Conservation (phyloP, 352 stramenopile species). For the Phytophthora pluvialis region DNA sequence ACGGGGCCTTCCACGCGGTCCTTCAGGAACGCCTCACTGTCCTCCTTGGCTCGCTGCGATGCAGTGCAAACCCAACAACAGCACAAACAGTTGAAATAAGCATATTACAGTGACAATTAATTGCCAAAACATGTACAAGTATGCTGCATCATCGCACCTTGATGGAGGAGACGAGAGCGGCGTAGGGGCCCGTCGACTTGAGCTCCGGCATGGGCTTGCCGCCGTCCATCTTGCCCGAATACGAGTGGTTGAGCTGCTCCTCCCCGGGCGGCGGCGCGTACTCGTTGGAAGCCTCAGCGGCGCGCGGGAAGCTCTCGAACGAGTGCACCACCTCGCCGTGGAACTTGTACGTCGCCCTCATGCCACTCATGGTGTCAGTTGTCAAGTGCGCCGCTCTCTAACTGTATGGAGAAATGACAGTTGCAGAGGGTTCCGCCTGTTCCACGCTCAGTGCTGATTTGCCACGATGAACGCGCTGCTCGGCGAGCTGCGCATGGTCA, state of each 20-base stretch:
- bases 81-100: not conserved
- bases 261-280: conserved; percentile 44
- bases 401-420: not conserved
- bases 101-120: not conserved
- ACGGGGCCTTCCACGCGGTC: conserved; percentile 84
- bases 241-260: conserved; percentile 73
- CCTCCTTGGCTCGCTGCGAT: conserved; percentile 71
- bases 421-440: not conserved
- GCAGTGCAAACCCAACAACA: not conserved
- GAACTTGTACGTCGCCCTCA: conserved; percentile 74
- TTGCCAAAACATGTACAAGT: not conserved
- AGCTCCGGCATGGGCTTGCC: conserved; percentile 63
- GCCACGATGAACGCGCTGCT: conserved; percentile 46
- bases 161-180: conserved; percentile 72
- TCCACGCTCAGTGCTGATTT: not conserved
- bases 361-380: conserved; percentile 48
- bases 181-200: conserved; percentile 73
- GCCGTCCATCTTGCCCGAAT: conserved; percentile 71
- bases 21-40: conserved; percentile 82
- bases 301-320: conserved; percentile 72
- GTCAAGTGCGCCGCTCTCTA: no score
- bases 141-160: conserved; percentile 49
- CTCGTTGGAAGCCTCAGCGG: conserved; percentile 68
- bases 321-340: conserved; percentile 67
- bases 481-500: conserved; percentile 70